phyloP scores from a whole-genome alignment of 140 eudicot genomes.

The Cichorium intybus region DNA sequence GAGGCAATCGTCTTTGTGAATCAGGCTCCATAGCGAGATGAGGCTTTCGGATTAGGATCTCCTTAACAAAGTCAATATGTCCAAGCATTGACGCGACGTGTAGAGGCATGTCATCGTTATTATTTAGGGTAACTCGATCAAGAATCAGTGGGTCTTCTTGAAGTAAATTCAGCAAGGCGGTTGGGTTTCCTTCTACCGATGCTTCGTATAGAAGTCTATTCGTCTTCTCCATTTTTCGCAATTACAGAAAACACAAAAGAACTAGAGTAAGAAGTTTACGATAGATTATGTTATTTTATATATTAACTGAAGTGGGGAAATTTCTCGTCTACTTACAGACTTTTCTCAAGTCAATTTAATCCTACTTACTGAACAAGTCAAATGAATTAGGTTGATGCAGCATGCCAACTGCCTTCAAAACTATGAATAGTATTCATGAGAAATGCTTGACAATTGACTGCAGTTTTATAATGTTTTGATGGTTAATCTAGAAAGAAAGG shows the following conservation, averaged over 20 bases:
- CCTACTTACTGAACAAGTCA: slow-evolving; percentile 16
- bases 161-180: slow-evolving; percentile 25
- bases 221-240: slow-evolving; percentile 23
- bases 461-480: background rate
- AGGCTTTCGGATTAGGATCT: slow-evolving; percentile 34
- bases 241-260: background rate
- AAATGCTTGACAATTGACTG: background rate
- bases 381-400: background rate
- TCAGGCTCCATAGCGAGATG: slow-evolving; percentile 35
- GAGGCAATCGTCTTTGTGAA: slow-evolving; percentile 41
- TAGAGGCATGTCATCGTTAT: slow-evolving; percentile 34
- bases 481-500: background rate
- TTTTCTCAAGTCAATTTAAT: slow-evolving; percentile 9
- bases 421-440: background rate
- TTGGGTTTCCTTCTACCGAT: slow-evolving; percentile 28
- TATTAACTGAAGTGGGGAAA: background rate
- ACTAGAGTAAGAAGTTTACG: background rate
- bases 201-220: slow-evolving; percentile 41
- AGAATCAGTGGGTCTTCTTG: slow-evolving; percentile 50
- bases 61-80: slow-evolving; percentile 30
- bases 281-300: background rate
- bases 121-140: slow-evolving; percentile 26
- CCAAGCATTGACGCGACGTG: slow-evolving; percentile 54
- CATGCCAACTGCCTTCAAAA: background rate
- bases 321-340: background rate